These are phyloP conservation scores for Cercophora sp. DNA, from an alignment of 495 filamentous ascomycete genomes.

Conservation along the genomic window DNA sequence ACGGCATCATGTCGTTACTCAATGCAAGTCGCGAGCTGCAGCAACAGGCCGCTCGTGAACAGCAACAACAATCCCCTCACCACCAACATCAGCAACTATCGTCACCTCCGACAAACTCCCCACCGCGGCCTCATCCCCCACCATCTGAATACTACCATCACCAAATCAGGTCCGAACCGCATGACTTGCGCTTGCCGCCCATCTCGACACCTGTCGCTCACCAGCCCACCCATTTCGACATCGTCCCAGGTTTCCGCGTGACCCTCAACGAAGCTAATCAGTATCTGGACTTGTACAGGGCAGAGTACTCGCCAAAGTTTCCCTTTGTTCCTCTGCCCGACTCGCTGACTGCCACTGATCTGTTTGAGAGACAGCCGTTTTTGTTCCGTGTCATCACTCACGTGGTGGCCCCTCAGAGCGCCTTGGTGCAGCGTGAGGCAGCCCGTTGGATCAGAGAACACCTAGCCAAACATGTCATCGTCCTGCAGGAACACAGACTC, in stretches of 20 bases:
- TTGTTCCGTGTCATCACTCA: constrained; percentile 24
- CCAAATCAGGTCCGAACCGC: too few relatives aligned
- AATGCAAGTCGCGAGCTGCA: constrained; percentile 19
- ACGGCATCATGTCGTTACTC: constrained; percentile 28
- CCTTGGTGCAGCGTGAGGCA: constrained; percentile 15
- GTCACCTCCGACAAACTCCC: background rate
- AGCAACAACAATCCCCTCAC: too few relatives aligned
- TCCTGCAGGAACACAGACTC: constrained; percentile 21
- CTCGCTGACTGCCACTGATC: constrained; percentile 9
- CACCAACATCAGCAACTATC: too few relatives aligned
- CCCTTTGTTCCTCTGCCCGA: constrained; percentile 23
- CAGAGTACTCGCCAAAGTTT: constrained; percentile 17
- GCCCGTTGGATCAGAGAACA: constrained; percentile 15
- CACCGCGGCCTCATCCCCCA: background rate
- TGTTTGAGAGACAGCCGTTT: constrained; percentile 19
- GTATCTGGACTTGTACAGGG: constrained; percentile 18
- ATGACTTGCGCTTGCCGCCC: too few relatives aligned
- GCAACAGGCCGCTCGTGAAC: too few relatives aligned
- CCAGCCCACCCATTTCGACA: constrained; percentile 9
- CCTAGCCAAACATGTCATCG: constrained; percentile 21
- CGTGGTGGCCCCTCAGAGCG: constrained; percentile 15
- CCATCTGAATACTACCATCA: too few relatives aligned
- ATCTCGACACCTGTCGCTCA: too few relatives aligned
- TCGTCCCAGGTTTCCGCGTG: constrained; percentile 18
- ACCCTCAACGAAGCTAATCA: constrained; percentile 14